These are phyloP conservation scores for Pholiota molesta DNA, from an alignment of 768 basidiomycete genomes.

Conservation along the genomic window DNA sequence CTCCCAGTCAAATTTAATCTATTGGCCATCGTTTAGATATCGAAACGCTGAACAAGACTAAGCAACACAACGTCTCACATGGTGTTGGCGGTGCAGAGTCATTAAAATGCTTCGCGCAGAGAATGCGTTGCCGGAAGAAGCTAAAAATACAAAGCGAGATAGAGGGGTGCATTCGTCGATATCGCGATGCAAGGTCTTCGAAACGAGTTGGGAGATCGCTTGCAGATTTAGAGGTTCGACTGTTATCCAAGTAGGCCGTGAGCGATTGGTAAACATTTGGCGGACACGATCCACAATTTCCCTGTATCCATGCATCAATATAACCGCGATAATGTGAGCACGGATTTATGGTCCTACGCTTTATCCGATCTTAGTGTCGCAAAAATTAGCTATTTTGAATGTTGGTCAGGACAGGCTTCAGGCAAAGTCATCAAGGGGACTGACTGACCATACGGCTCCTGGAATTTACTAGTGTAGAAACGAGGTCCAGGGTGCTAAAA, in stretches of 20 bases:
- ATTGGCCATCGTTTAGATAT: neutral
- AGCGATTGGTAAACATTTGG: constrained; percentile 58
- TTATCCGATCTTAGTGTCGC: constrained; percentile 63
- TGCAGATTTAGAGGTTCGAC: constrained; percentile 61
- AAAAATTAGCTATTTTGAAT: constrained; percentile 54
- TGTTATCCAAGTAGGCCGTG: constrained; percentile 67
- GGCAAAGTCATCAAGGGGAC: neutral
- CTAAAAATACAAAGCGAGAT: constrained; percentile 55
- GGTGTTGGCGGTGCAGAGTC: constrained; percentile 64
- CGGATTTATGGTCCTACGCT: constrained; percentile 33
- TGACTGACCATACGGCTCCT: constrained; percentile 60
- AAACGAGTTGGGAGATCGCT: constrained; percentile 61
- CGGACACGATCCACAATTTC: constrained; percentile 53
- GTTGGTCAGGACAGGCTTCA: constrained; percentile 3
- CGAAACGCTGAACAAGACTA: neutral
- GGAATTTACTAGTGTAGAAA: constrained; percentile 65
- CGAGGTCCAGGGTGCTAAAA: constrained; percentile 64
- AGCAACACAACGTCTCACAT: constrained; percentile 41
- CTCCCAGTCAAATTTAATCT: constrained; percentile 72
- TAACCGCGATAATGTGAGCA: neutral
- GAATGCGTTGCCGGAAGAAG: constrained; percentile 73
- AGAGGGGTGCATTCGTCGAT: constrained; percentile 58
- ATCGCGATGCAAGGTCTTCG: constrained; percentile 62
- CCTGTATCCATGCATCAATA: constrained; percentile 23
- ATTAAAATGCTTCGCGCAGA: constrained; percentile 65